Evolutionary conservation across 2,329 filamentous ascomycete genomes (phyloP), one percentile per base, ranked within the genome.

Genomic region (Fusarium circinatum): DNA sequence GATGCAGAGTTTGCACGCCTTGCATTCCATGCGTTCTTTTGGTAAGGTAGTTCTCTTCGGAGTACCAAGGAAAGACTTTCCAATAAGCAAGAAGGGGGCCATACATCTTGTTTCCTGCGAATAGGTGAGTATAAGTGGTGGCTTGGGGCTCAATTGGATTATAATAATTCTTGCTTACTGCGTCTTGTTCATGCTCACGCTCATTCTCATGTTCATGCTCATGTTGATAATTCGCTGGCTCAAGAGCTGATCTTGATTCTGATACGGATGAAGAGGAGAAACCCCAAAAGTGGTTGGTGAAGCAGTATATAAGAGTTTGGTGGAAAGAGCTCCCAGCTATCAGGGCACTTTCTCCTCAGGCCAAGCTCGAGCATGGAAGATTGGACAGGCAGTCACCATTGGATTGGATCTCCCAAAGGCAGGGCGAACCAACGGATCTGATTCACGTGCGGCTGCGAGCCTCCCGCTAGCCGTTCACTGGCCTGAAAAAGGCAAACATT

Each of bases 371-470:
- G 24, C 34, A 55, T n/a, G 34, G 24, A 18, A 58, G 48, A 30
- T 36, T 41, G 62, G 47, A 30, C 39, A 59, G 57, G 47, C 39
- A 65, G 57, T 55, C 36, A 45, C 48, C 42, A 24, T 38, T 41
- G 39, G 51, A 24, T 30, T 22, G 18, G 55, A 36, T 26, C 41
- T 28, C 18, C 20, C 26, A 22, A 45, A 60, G 54, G 54, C 26
- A 63, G 42, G 39, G 32, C 38, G 48, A 70, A 55, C 66, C 66
- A 72, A 66, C 70, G 34, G 38, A 41, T 47, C 49, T 58, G 48
- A 52, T 75, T 65, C 71, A 74, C 64, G 68, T 73, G 72, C 64
- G 61, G 61, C 64, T 62, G 60, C 54, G 38, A 66, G 65, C 56
- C 49, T 65, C 28, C 34, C 39, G 47, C 56, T 34, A 12, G 44